Evolutionary conservation across 2,329 filamentous ascomycete species (phyloP).

Genomic region (Fusarium tricinctum): DNA sequence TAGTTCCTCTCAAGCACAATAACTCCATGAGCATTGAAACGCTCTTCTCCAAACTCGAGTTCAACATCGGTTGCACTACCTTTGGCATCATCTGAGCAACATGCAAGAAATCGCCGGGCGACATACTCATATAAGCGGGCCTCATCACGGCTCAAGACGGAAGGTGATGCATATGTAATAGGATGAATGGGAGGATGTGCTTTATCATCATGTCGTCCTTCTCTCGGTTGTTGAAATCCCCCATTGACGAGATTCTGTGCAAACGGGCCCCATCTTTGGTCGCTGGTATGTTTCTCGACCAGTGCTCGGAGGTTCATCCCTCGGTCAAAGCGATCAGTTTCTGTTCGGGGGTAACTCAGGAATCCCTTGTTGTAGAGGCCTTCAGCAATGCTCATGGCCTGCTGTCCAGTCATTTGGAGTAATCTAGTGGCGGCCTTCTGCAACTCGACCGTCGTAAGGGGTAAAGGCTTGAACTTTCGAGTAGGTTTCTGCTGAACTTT

Average conservation of each 20-base stretch:
- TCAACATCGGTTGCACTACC: slow-evolving; percentile 89
- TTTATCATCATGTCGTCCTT: slow-evolving; percentile 92
- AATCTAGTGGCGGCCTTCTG: slow-evolving; percentile 95
- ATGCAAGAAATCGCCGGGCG: slow-evolving; percentile 90
- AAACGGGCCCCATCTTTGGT: slow-evolving; percentile 82
- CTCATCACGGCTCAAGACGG: slow-evolving; percentile 75
- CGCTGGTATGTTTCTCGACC: slow-evolving; percentile 85
- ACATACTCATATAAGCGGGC: slow-evolving; percentile 92
- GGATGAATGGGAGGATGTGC: slow-evolving; percentile 98
- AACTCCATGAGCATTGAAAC: slow-evolving; percentile 85
- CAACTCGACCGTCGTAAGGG: slow-evolving; percentile 93
- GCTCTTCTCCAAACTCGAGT: slow-evolving; percentile 85
- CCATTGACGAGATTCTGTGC: slow-evolving; percentile 82
- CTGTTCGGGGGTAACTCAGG: slow-evolving; percentile 97
- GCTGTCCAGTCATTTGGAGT: slow-evolving; percentile 89
- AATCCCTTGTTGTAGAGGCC: slow-evolving; percentile 92
- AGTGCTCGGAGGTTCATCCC: slow-evolving; percentile 86
- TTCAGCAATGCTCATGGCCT: slow-evolving; percentile 91
- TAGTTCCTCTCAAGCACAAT: slow-evolving; percentile 92
- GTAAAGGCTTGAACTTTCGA: slow-evolving; percentile 92
- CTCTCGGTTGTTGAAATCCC: slow-evolving; percentile 83
- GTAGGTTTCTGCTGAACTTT: slow-evolving; percentile 93
- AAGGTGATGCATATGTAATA: slow-evolving; percentile 82
- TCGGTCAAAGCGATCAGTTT: slow-evolving; percentile 94
- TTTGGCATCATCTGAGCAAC: slow-evolving; percentile 93